Conservation (phyloP, 306 rosid genomes). For the Cicer bijugum region DNA sequence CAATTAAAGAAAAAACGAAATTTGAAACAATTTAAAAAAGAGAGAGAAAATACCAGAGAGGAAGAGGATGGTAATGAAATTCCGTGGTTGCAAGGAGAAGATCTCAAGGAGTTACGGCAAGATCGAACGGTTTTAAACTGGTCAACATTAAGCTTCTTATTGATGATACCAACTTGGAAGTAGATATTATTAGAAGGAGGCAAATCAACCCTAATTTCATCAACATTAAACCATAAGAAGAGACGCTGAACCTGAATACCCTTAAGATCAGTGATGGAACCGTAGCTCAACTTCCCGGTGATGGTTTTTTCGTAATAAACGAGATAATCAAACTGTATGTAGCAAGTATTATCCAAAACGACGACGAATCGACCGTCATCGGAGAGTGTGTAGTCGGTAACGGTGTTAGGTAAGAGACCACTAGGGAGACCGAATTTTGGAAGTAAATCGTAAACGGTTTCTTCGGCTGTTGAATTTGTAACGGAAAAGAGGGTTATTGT, state of each 20-base stretch:
- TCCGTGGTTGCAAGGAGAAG: slow-evolving; percentile 45
- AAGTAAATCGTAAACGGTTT: slow-evolving; percentile 71
- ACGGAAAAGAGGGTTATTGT: background rate
- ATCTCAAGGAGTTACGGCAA: slow-evolving; percentile 54
- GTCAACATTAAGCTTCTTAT: slow-evolving; percentile 75
- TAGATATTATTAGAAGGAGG: slow-evolving; percentile 80
- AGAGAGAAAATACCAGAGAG: background rate
- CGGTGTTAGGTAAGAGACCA: slow-evolving; percentile 78
- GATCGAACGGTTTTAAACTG: slow-evolving; percentile 76
- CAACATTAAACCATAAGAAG: slow-evolving; percentile 76
- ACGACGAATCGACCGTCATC: slow-evolving; percentile 74
- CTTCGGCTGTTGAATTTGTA: background rate
- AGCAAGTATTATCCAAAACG: slow-evolving; percentile 63
- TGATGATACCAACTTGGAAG: slow-evolving; percentile 81
- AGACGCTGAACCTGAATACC: slow-evolving; percentile 81
- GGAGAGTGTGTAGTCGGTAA: slow-evolving; percentile 56
- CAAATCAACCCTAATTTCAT: slow-evolving; percentile 94
- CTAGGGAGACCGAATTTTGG: slow-evolving; percentile 76
- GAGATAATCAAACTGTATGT: slow-evolving; percentile 71
- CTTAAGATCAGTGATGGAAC: slow-evolving; percentile 70
- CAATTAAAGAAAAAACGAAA: background rate
- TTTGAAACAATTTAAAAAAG: background rate
- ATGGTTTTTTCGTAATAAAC: slow-evolving; percentile 72
- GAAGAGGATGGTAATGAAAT: background rate
- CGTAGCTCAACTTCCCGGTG: slow-evolving; percentile 73